These are phyloP conservation scores for Aquilaria malaccensis DNA, from an alignment of 345 rosid genomes.

Conservation along the genomic window DNA sequence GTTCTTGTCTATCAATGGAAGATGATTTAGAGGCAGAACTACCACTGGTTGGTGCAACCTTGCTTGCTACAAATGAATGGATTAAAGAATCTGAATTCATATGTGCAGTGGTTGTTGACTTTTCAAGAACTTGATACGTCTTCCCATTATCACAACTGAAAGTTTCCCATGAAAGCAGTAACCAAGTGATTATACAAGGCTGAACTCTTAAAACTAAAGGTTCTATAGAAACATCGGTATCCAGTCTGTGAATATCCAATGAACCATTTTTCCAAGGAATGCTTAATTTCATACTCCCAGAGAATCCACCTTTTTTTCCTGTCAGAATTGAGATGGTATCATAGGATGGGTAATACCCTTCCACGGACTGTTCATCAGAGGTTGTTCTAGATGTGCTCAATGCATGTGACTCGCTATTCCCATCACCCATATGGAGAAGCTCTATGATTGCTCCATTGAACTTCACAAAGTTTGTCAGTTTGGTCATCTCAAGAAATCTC, in stretches of 20 bases:
- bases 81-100: conserved; percentile 35
- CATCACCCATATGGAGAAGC: conserved; percentile 53
- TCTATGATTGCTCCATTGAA: conserved; percentile 79
- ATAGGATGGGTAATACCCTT: conserved; percentile 18
- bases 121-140: conserved; percentile 14
- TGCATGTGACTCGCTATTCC: conserved; percentile 21
- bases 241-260: conserved; percentile 78
- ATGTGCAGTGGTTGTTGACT: conserved; percentile 33
- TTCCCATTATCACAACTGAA: conserved; percentile 26
- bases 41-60: conserved; percentile 13
- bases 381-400: conserved; percentile 17
- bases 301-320: conserved; percentile 65
- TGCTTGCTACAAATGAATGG: conserved; percentile 26
- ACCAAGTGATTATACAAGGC: conserved; percentile 67
- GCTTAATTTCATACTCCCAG: conserved; percentile 75
- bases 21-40: conserved; percentile 25
- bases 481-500: conserved; percentile 63
- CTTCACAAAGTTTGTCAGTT: conserved; percentile 60
- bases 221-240: conserved; percentile 67
- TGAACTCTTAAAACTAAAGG: conserved; percentile 72
- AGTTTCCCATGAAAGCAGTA: conserved; percentile 49
- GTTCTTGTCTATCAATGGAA: conserved; percentile 35
- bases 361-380: conserved; percentile 15
- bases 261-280: conserved; percentile 97
- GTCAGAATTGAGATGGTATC: conserved; percentile 44